phyloP scores from a whole-genome alignment of 331 rosid genomes.

The Prunus yedoensis region DNA sequence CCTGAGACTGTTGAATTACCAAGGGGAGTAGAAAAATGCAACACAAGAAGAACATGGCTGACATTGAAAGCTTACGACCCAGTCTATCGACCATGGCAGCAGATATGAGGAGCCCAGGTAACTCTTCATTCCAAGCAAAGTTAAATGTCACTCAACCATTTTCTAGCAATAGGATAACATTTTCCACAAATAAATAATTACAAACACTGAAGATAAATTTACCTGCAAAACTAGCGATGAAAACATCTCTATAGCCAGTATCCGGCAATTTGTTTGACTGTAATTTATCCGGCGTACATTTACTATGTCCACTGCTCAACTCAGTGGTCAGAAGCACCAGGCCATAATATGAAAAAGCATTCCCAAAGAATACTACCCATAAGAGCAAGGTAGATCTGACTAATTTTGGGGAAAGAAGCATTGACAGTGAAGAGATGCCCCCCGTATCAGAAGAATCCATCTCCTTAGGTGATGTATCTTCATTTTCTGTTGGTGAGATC shows the following conservation, averaged over 20 bases:
- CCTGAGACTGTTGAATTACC: conserved; percentile 52
- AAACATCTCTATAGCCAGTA: conserved; percentile 60
- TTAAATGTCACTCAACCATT: conserved; percentile 36
- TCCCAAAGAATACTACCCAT: conserved; percentile 91
- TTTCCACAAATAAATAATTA: background rate
- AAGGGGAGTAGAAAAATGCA: conserved; percentile 80
- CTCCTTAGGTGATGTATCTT: conserved; percentile 33
- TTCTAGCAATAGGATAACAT: conserved; percentile 14
- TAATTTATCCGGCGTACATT: conserved; percentile 44
- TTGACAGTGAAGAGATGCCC: conserved; percentile 51
- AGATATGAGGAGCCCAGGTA: conserved; percentile 81
- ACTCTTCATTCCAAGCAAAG: conserved; percentile 56
- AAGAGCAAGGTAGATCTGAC: conserved; percentile 78
- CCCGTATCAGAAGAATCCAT: conserved; percentile 38
- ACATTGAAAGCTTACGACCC: conserved; percentile 89
- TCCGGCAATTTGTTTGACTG: conserved; percentile 45
- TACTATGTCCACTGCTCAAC: conserved; percentile 52
- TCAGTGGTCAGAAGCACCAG: conserved; percentile 91
- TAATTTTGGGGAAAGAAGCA: conserved; percentile 78
- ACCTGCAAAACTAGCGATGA: conserved; percentile 96
- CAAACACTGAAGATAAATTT: conserved; percentile 23
- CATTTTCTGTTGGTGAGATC: conserved; percentile 49
- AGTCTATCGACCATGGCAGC: conserved; percentile 78
- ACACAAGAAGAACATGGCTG: conserved; percentile 73
- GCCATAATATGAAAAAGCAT: conserved; percentile 94